Conservation (phyloP, 1,139 yeast species). For the Saccharomyces hybrid region DNA sequence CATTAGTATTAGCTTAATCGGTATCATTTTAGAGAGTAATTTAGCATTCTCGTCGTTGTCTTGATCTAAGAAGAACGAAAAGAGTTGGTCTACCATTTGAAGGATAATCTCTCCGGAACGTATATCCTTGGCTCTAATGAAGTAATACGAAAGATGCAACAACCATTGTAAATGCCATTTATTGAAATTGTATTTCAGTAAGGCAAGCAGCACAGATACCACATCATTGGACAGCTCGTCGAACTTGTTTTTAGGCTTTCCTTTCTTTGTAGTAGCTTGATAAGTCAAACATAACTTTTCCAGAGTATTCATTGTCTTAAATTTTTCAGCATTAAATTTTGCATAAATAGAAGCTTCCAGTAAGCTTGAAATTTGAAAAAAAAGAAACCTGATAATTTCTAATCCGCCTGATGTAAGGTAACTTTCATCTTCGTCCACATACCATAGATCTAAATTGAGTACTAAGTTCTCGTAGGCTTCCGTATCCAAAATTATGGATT, state of each 20-base stretch:
- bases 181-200: conserved; percentile 37
- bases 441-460: conserved; percentile 48
- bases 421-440: conserved; percentile 7
- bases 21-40: conserved; percentile 46
- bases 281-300: conserved; percentile 46
- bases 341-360: conserved; percentile 44
- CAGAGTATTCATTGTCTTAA: conserved; percentile 48
- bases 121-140: conserved; percentile 28
- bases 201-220: conserved; percentile 33
- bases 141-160: conserved; percentile 38
- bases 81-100: conserved; percentile 11
- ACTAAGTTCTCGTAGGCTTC: conserved; percentile 41
- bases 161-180: conserved; percentile 37
- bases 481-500: conserved; percentile 40
- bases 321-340: conserved; percentile 43
- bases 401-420: conserved; percentile 15
- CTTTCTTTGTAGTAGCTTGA: conserved; percentile 10
- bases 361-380: conserved; percentile 51
- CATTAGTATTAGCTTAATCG: conserved; percentile 61
- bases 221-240: conserved; percentile 34
- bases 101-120: conserved; percentile 14
- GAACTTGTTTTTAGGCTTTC: conserved; percentile 37
- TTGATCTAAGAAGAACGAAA: conserved; percentile 9
- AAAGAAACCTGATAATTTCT: conserved; percentile 43
- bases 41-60: conserved; percentile 11